phyloP scores from a whole-genome alignment of 2,329 filamentous ascomycete genomes.

The Botryotinia calthae region DNA sequence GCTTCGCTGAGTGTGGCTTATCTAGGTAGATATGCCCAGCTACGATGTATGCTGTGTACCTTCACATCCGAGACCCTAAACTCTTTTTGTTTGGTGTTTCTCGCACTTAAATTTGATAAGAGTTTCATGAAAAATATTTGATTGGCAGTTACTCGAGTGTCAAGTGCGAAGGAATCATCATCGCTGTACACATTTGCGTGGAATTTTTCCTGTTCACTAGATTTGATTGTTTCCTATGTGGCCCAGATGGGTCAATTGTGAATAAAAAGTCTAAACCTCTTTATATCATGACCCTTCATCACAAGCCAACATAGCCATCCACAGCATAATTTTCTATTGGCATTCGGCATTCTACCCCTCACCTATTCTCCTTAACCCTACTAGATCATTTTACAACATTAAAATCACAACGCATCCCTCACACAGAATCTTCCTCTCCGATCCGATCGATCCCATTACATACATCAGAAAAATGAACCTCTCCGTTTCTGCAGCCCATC shows the following conservation, averaged over 20 bases:
- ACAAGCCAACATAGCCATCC: neutral
- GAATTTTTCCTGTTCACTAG: neutral
- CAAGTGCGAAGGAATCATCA: neutral
- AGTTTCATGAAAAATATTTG: neutral
- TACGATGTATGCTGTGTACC: constrained; percentile 2
- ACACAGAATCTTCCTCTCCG: constrained; percentile 17
- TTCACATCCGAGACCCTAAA: constrained; percentile 8
- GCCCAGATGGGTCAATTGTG: neutral
- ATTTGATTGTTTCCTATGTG: neutral
- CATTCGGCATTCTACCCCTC: constrained; percentile 8
- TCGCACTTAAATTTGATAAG: neutral
- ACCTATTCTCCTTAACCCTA: neutral
- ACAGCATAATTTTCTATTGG: neutral
- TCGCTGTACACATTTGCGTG: neutral
- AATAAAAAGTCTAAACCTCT: neutral
- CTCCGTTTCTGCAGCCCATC: constrained; percentile 7
- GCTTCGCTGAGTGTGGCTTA: constrained; percentile 8
- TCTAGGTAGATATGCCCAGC: constrained; percentile 3
- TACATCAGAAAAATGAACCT: constrained; percentile 6
- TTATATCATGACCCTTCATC: neutral
- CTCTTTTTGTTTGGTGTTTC: constrained; percentile 8
- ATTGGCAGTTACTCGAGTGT: neutral
- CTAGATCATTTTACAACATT: neutral
- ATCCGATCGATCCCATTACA: constrained; percentile 20
- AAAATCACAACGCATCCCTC: constrained; percentile 5